A percentile compares a stretch with the other conserved stretches of the same genome.
Conservation (phyloP, 1,139 yeast species). For the Diutina scorzettiae region DNA sequence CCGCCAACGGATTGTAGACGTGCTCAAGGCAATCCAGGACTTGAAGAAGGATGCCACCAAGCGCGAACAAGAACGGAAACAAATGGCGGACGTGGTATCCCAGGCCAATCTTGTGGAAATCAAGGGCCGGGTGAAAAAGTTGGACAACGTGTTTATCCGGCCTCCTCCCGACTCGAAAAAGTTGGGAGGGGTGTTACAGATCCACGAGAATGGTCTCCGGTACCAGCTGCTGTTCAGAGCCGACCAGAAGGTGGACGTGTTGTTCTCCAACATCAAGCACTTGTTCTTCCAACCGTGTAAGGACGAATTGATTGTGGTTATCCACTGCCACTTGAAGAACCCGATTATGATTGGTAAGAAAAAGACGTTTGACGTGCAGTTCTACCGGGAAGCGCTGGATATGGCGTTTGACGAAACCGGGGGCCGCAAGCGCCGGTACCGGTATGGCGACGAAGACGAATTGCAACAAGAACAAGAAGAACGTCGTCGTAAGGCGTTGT, state of each 20-base stretch:
- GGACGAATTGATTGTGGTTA: slow-evolving; percentile 84
- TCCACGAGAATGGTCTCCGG: slow-evolving; percentile 93
- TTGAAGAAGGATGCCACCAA: slow-evolving; percentile 87
- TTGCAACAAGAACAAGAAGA: slow-evolving; percentile 98
- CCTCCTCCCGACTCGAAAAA: slow-evolving; percentile 97
- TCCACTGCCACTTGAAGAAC: slow-evolving; percentile 83
- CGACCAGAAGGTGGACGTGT: slow-evolving; percentile 79
- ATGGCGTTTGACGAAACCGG: slow-evolving; percentile 97
- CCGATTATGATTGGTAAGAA: slow-evolving; percentile 95
- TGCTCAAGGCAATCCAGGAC: slow-evolving; percentile 81
- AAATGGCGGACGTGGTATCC: slow-evolving; percentile 86
- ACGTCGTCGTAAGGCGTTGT: slow-evolving; percentile 77
- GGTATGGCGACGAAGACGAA: slow-evolving; percentile 98
- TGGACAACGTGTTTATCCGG: slow-evolving; percentile 82
- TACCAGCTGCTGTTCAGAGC: slow-evolving; percentile 75
- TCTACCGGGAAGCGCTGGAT: slow-evolving; percentile 93
- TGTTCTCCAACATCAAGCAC: slow-evolving; percentile 86
- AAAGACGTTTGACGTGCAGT: slow-evolving; percentile 91
- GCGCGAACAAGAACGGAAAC: slow-evolving; percentile 83
- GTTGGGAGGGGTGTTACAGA: slow-evolving; percentile 80
- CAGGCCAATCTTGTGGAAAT: slow-evolving; percentile 83
- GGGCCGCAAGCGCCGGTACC: slow-evolving; percentile 75
- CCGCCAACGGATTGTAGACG: slow-evolving; percentile 84
- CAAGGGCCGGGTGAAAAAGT: slow-evolving; percentile 67
- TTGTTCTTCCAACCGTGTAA: slow-evolving; percentile 93